Conservation (phyloP, 2,329 filamentous ascomycete species). For the Aureobasidium lini region DNA sequence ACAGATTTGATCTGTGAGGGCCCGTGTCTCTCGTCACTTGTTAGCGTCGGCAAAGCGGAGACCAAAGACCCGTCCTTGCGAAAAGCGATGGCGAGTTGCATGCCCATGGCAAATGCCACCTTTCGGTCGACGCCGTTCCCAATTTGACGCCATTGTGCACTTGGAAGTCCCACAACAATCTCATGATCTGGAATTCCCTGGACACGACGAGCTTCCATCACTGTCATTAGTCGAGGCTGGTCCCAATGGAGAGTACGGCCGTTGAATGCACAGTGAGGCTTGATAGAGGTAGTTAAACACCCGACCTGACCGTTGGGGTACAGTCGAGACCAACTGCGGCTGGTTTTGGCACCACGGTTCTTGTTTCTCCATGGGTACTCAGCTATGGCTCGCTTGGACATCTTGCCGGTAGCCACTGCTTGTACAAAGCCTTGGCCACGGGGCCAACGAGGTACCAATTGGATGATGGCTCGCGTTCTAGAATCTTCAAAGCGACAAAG, state of each 20-base stretch:
- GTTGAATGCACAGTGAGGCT: conserved; percentile 47
- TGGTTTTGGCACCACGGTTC: conserved; percentile 29
- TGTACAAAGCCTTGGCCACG: conserved; percentile 25
- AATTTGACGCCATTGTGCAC: conserved; percentile 56
- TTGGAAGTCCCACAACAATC: conserved; percentile 53
- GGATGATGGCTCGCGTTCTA: conserved; percentile 40
- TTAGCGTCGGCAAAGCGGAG: too few relatives aligned
- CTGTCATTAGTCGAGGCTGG: conserved; percentile 52
- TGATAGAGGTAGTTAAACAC: conserved; percentile 53
- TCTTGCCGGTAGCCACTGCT: conserved; percentile 16
- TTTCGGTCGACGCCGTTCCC: conserved; percentile 71
- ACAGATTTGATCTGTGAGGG: not conserved
- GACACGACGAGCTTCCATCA: conserved; percentile 60
- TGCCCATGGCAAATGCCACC: conserved; percentile 58
- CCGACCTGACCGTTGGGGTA: conserved; percentile 47
- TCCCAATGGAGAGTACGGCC: conserved; percentile 58
- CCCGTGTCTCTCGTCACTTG: not conserved
- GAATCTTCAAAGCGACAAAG: conserved; percentile 36
- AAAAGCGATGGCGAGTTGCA: conserved; percentile 30
- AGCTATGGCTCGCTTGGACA: conserved; percentile 11
- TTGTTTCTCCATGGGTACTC: conserved; percentile 11
- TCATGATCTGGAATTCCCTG: conserved; percentile 67
- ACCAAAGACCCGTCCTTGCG: not conserved
- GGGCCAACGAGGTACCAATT: conserved; percentile 52
- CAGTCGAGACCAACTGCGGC: conserved; percentile 45